Base-by-base conservation (phyloP, 257 asterid species). In the Scutellaria minor region DNA sequence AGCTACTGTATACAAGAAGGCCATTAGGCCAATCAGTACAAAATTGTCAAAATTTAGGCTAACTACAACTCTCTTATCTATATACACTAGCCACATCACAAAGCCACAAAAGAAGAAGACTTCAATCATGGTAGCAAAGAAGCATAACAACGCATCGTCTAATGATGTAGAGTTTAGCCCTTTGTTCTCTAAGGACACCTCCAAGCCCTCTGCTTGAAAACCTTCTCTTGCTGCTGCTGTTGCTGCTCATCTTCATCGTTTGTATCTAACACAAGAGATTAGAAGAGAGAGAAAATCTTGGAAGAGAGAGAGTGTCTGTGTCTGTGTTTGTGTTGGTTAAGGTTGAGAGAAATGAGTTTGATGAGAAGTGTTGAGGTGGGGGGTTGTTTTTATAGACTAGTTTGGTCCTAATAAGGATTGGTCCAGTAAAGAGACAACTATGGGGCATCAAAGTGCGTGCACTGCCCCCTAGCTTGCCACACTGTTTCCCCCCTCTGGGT, bases 111-210 rank as follows among this genome's bases (percentile, higher is more conserved):
- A 22, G 35, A 8, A 27, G 39, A 12, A 18, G 9, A 13, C 3
- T 7, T 78, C 71, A 86, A 37, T 89, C 96, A 40, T 84, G 93
- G 66, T 86, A 87, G 64, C 96, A 89, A n/a, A 89, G 91, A 58
- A 89, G 96, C 96, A 89, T 87, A 51, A 87, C 89, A 5, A 89
- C 87, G 68, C 96, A 89, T 74, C 89, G 76, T 39, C 86, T 74
- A 15, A 89, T 84, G 72, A 89, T 89, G 79, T 87, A 84, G 15
- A 89, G 81, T 61, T 72, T 84, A 0, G 93, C 91, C 67, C 89
- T 89, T 50, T 89, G 93, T 66, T 87, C 89, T 67, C 87, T 82
- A 0, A 87, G 74, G 22, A 82, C 81, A n/a, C 81, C 79, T 9
- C 89, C 82, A 7, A 85, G 75, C 0, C 84, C 85, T 73, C 85